Base-by-base conservation (phyloP, 768 basidiomycete genomes). In the Tephrocybe rancida region DNA sequence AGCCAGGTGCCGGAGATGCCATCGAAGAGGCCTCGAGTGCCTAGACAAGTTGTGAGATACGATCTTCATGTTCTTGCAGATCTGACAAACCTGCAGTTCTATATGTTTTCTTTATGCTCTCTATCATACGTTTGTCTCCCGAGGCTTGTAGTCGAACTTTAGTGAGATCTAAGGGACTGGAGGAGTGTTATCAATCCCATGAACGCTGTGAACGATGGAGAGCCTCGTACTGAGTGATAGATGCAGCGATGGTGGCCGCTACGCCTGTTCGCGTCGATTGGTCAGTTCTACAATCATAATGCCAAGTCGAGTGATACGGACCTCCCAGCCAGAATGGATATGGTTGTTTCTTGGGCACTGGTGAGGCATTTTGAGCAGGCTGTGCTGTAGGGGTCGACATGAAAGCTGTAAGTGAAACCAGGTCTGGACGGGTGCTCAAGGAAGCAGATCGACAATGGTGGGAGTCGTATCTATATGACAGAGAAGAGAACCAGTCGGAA, bases 131-230 rank as follows among this genome's bases (percentile, higher is more conserved):
- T 71, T 92, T 94, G 74, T 95, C 93, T 37, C 92, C 93, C 1
- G 91, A 90, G 4, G 93, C 92, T 69, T 96, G 93, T 54, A 96
- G 74, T 50, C 93, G 83, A 67, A 94, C 91, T 78, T 95, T 95
- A 22, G 93, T 95, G 51, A 95, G 78, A 75, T 94, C 91, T 44
- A 94, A 74, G 25, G 92, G 91, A 67, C 88, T 89, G 51, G 8
- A 18, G 16, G 7, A 14, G 5, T 3, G 25, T 25, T 35, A 39
- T 45, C 25, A 55, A 24, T 29, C 35, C 14, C 24, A 32, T 48
- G 22, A 26, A 45, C 14, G 5, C 21, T 13, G 21, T 38, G 18
- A 45, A 41, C 19, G 44, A 52, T 34, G 25, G n/a, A 48, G 32
- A 42, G 39, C 19, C 57, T 69, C 84, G 59, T 66, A 90, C 88